A percentile compares a stretch with the other conserved stretches of the same genome.
phyloP scores from a whole-genome alignment of 345 rosid species.

The Populus nigra region DNA sequence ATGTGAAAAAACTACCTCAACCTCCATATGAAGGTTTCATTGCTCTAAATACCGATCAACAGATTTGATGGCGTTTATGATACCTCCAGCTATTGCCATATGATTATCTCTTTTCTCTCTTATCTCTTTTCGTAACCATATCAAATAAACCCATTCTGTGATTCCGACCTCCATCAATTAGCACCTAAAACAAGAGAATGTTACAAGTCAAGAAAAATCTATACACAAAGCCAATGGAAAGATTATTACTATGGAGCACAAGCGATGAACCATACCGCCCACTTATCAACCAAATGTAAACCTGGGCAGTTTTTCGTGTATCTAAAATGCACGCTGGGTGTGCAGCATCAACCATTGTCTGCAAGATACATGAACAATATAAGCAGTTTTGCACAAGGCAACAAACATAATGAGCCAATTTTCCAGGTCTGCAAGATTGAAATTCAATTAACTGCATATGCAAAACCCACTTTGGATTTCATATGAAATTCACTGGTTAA shows the following conservation, averaged over 20 bases:
- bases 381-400: neutral
- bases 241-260: neutral
- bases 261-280: slow-evolving; percentile 66
- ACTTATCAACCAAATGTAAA: slow-evolving; percentile 85
- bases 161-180: slow-evolving; percentile 92
- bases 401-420: neutral
- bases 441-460: neutral
- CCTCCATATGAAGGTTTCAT: slow-evolving; percentile 77
- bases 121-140: slow-evolving; percentile 97
- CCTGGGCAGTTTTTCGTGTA: slow-evolving; percentile 98
- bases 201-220: slow-evolving; percentile 25
- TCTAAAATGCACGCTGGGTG: slow-evolving; percentile 77
- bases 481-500: neutral
- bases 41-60: slow-evolving; percentile 65
- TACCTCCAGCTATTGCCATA: slow-evolving; percentile 88
- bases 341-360: slow-evolving; percentile 97
- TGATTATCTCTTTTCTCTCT: slow-evolving; percentile 99
- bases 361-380: slow-evolving; percentile 23
- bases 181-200: slow-evolving; percentile 52
- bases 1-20: slow-evolving; percentile 60
- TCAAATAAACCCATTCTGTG: slow-evolving; percentile 97
- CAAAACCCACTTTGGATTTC: neutral
- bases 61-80: slow-evolving; percentile 65
- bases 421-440: neutral
- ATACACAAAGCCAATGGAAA: slow-evolving; percentile 11